phyloP scores from a whole-genome alignment of 2,329 filamentous ascomycete species.

The Ambrosiella cleistominuta region DNA sequence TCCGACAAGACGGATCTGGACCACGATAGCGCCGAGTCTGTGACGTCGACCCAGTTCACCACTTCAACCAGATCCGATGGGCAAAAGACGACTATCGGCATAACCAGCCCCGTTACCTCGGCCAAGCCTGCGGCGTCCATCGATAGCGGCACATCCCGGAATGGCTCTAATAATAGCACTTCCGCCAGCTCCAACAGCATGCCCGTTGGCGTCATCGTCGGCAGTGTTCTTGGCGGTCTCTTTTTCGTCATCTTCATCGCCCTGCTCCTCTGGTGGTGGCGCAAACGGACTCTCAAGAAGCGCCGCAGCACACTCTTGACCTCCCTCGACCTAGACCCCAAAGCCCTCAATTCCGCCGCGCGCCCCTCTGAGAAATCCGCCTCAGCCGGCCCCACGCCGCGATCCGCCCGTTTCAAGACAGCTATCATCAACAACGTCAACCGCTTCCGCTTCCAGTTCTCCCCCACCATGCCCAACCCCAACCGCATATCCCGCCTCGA shows the following conservation, averaged over 20 bases:
- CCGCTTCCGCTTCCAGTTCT: constrained; percentile 14
- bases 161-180: not conserved
- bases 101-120: not conserved
- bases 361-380: constrained; percentile 6
- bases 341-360: not conserved
- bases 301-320: constrained; percentile 33
- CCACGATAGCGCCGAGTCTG: not conserved
- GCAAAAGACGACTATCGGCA: not conserved
- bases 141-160: not conserved
- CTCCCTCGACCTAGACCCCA: constrained; percentile 24
- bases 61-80: not conserved
- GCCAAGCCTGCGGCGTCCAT: not conserved
- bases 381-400: constrained; percentile 32
- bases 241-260: constrained; percentile 28
- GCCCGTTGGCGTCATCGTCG: constrained; percentile 29
- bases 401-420: constrained; percentile 25
- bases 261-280: constrained; percentile 34
- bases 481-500: constrained; percentile 31
- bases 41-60: not conserved
- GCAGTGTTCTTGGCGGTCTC: constrained; percentile 33
- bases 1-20: not conserved
- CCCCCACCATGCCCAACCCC: constrained; percentile 17
- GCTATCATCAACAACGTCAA: constrained; percentile 18
- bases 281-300: constrained; percentile 25
- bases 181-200: constrained; percentile 10